Conservation (phyloP, 2,329 filamentous ascomycete genomes). For the Paecilomyces niveus region DNA sequence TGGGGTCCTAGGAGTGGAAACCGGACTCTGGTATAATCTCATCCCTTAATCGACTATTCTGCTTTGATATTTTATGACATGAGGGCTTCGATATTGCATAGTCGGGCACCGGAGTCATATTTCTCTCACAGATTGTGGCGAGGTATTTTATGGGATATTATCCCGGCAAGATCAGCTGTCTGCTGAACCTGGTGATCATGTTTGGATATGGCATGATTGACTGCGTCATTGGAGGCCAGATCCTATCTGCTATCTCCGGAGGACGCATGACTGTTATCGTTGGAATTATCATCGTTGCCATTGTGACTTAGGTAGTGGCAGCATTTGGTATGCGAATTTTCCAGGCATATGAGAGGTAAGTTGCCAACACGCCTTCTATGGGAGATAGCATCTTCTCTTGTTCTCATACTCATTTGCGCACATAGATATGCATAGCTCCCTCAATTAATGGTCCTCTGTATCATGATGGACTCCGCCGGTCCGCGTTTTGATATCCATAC, state of each 20-base stretch:
- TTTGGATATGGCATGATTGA: conserved; percentile 38
- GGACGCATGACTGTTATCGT: conserved; percentile 31
- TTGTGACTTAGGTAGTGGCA: conserved; percentile 28
- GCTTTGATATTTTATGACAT: not conserved
- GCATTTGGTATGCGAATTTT: conserved; percentile 36
- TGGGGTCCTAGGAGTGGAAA: conserved; percentile 37
- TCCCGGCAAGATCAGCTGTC: conserved; percentile 32
- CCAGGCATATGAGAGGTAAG: conserved; percentile 37
- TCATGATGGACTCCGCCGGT: conserved; percentile 35
- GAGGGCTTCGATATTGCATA: not conserved
- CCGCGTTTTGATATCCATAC: conserved; percentile 28
- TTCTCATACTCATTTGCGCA: not conserved
- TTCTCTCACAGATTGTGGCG: conserved; percentile 25
- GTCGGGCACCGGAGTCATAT: conserved; percentile 4
- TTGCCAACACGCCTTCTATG: not conserved
- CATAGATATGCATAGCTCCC: conserved; percentile 34
- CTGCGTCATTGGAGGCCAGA: conserved; percentile 36
- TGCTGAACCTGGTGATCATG: conserved; percentile 36
- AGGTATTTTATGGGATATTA: conserved; percentile 40
- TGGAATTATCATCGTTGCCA: conserved; percentile 31
- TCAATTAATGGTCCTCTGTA: conserved; percentile 33
- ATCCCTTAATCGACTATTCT: not conserved
- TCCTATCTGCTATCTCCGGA: conserved; percentile 35
- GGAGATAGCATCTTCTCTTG: not conserved
- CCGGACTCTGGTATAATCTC: conserved; percentile 31